Evolutionary conservation across 352 stramenopile species (phyloP).

Genomic region (Phytophthora rubi): DNA sequence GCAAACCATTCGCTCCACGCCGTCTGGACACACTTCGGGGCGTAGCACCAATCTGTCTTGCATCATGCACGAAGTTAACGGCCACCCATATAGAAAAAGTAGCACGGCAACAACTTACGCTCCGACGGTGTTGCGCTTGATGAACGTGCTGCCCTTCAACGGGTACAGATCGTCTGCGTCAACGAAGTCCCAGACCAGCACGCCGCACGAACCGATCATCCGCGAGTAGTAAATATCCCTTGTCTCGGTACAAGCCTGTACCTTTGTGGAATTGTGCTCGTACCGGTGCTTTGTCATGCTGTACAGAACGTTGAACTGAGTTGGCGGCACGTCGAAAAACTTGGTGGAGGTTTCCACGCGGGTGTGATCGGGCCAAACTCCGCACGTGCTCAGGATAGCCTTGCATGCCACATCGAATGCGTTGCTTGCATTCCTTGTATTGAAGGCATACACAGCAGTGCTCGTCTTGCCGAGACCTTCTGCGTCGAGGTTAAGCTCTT

Average conservation of each 20-base stretch:
- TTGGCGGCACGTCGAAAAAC: conserved; percentile 27
- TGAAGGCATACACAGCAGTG: conserved; percentile 45
- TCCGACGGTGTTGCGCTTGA: conserved; percentile 43
- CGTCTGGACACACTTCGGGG: conserved; percentile 33
- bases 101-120: conserved; percentile 35
- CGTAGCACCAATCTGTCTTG: conserved; percentile 26
- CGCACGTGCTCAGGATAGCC: conserved; percentile 31
- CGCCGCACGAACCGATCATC: conserved; percentile 32
- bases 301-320: conserved; percentile 36
- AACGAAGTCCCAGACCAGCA: conserved; percentile 54
- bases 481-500: conserved; percentile 31
- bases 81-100: not conserved
- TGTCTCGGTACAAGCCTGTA: conserved; percentile 29
- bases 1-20: conserved; percentile 36
- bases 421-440: conserved; percentile 32
- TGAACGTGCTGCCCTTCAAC: conserved; percentile 25
- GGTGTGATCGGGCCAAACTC: conserved; percentile 41
- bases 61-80: not conserved
- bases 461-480: conserved; percentile 41
- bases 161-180: conserved; percentile 49
- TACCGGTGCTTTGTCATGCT: conserved; percentile 32
- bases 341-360: conserved; percentile 26
- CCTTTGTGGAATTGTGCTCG: conserved; percentile 23
- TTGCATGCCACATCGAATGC: conserved; percentile 36
- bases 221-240: conserved; percentile 40